A percentile compares a stretch with the other conserved stretches of the same genome.
Evolutionary conservation across 1,139 yeast species (phyloP).

Genomic region (Hansenula anomala): DNA sequence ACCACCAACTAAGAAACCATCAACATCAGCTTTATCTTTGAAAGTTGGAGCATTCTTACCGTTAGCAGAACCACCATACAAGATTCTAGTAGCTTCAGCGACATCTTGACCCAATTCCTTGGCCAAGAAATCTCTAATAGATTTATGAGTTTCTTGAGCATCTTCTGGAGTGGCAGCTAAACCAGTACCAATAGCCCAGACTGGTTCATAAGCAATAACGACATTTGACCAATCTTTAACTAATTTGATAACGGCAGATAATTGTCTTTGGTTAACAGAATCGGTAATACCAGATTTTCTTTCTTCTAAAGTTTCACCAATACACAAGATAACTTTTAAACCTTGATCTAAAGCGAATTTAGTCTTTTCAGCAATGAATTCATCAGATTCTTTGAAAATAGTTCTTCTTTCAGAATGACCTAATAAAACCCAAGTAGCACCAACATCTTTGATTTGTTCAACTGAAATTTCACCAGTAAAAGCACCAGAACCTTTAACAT

Average conservation of each 20-base stretch:
- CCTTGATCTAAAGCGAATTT: slow-evolving; percentile 90
- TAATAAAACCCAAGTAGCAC: slow-evolving; percentile 90
- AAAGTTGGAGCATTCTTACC: slow-evolving; percentile 90
- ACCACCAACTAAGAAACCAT: slow-evolving; percentile 99
- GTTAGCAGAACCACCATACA: slow-evolving; percentile 98
- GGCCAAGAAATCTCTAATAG: slow-evolving; percentile 78
- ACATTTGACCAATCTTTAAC: slow-evolving; percentile 88
- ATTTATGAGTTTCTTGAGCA: slow-evolving; percentile 92
- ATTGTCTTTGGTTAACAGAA: slow-evolving; percentile 83
- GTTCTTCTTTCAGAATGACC: slow-evolving; percentile 99
- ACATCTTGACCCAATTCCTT: slow-evolving; percentile 71
- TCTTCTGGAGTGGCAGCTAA: slow-evolving; percentile 98
- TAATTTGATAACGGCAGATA: slow-evolving; percentile 79
- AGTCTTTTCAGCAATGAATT: slow-evolving; percentile 90
- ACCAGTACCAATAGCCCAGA: slow-evolving; percentile 99
- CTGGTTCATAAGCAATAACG: slow-evolving; percentile 98
- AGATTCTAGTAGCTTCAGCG: slow-evolving; percentile 80
- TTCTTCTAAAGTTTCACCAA: slow-evolving; percentile 96
- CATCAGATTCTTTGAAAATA: slow-evolving; percentile 84
- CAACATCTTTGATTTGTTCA: slow-evolving; percentile 83
- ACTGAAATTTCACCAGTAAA: slow-evolving; percentile 97
- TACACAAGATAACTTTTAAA: slow-evolving; percentile 86
- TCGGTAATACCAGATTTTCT: slow-evolving; percentile 85
- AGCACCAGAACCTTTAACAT: slow-evolving; percentile 87
- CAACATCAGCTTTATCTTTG: slow-evolving; percentile 90